phyloP scores from a whole-genome alignment of 2,329 filamentous ascomycete species.

The Pseudovirgaria hyperparasitica region DNA sequence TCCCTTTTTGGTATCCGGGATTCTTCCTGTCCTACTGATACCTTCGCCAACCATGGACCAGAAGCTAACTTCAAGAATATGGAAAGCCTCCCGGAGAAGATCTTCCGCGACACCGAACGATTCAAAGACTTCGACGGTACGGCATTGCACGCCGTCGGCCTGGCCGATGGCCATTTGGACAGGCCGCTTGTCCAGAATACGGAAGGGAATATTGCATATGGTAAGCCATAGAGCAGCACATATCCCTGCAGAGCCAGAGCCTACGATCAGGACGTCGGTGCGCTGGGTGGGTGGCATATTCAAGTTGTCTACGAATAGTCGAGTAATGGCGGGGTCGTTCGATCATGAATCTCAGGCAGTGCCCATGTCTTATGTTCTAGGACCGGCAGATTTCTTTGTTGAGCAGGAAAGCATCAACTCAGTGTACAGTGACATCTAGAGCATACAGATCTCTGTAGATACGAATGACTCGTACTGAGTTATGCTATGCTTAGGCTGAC shows the following conservation, averaged over 20 bases:
- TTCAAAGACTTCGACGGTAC: conserved; percentile 62
- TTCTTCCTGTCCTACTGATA: conserved; percentile 35
- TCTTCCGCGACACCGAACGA: conserved; percentile 53
- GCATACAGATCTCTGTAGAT: too few relatives aligned
- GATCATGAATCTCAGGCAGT: too few relatives aligned
- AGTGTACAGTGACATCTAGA: too few relatives aligned
- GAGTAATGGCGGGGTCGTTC: too few relatives aligned
- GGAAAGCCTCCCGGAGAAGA: conserved; percentile 51
- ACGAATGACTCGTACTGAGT: too few relatives aligned
- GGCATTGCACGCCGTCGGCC: conserved; percentile 52
- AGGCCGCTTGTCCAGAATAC: conserved; percentile 43
- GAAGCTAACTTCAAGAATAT: conserved; percentile 50
- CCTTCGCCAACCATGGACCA: conserved; percentile 22
- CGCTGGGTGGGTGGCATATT: too few relatives aligned
- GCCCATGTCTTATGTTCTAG: too few relatives aligned
- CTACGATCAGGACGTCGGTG: conserved; percentile 48
- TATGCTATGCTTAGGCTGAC: too few relatives aligned
- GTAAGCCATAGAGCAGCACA: conserved; percentile 50
- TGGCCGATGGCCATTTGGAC: conserved; percentile 46
- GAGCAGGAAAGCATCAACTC: too few relatives aligned
- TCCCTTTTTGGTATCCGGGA: conserved; percentile 45
- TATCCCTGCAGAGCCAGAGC: conserved; percentile 49
- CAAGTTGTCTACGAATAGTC: too few relatives aligned
- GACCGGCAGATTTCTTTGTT: too few relatives aligned
- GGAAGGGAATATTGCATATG: conserved; percentile 42